These are phyloP conservation scores for Lecanicillium sp. DNA, from an alignment of 2,329 filamentous ascomycete genomes.

Conservation along the genomic window DNA sequence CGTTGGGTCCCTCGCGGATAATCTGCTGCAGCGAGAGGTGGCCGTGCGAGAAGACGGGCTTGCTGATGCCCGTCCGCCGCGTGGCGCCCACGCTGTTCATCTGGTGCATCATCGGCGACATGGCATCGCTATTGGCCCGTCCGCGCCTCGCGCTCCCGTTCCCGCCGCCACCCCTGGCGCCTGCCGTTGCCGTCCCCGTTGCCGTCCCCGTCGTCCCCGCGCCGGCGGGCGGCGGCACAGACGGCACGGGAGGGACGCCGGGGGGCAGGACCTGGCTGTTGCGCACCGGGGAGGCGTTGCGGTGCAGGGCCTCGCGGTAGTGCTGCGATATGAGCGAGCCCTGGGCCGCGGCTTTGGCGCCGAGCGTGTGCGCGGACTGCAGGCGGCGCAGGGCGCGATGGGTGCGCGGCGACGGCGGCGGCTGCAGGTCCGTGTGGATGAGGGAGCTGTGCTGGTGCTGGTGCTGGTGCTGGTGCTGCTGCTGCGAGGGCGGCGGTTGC, in stretches of 20 bases:
- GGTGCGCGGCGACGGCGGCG: constrained; percentile 56
- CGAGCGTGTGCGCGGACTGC: constrained; percentile 67
- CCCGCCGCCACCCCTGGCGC: constrained; percentile 31
- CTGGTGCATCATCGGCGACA: constrained; percentile 33
- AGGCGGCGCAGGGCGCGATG: constrained; percentile 65
- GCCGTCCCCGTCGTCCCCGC: constrained; percentile 9
- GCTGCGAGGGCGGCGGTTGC: not conserved
- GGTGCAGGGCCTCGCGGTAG: constrained; percentile 40
- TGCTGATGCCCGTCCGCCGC: constrained; percentile 35
- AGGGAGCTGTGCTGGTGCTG: constrained; percentile 7
- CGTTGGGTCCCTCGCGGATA: constrained; percentile 71
- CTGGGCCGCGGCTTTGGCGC: constrained; percentile 44
- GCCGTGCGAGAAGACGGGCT: constrained; percentile 44
- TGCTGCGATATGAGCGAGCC: constrained; percentile 56
- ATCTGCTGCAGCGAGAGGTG: constrained; percentile 64
- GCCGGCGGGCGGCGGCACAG: constrained; percentile 19
- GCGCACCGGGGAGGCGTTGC: constrained; percentile 29
- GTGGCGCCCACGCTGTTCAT: constrained; percentile 30
- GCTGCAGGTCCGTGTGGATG: constrained; percentile 40
- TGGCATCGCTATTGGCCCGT: constrained; percentile 69
- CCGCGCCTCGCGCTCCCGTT: constrained; percentile 36
- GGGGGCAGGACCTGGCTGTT: not conserved
- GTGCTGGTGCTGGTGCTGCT: not conserved
- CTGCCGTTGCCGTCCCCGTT: constrained; percentile 23
- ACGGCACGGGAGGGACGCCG: not conserved